phyloP scores from a whole-genome alignment of 139 green algal genomes.

The Yamagishiella unicocca region DNA sequence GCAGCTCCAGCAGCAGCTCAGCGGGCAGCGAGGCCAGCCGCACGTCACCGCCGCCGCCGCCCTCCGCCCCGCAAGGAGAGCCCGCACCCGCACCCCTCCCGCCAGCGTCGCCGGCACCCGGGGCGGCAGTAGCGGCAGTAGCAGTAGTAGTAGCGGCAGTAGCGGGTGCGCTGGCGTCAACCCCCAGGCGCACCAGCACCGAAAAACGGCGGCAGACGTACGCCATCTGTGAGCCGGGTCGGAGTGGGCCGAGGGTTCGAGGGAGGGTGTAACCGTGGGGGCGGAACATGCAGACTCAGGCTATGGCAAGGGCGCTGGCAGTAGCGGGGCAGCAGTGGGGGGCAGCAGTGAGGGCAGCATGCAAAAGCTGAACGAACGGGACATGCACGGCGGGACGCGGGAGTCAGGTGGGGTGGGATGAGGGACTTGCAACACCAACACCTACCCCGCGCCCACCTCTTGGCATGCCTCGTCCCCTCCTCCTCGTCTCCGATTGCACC shows the following conservation, averaged over 20 bases:
- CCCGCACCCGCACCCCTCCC: neutral
- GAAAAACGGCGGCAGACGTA: constrained; percentile 42
- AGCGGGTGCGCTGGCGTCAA: neutral
- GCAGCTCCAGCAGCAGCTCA: constrained; percentile 41
- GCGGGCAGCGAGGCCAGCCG: neutral
- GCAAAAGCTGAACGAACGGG: no score
- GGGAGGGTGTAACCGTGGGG: no score
- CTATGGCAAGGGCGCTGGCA: no score
- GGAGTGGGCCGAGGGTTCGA: neutral
- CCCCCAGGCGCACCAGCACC: constrained; percentile 9
- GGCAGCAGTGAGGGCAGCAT: no score
- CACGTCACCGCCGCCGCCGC: neutral
- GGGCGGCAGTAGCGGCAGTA: neutral
- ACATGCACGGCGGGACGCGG: no score
- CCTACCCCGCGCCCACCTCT: no score
- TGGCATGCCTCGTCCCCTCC: no score
- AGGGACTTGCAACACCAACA: no score
- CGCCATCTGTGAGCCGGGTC: constrained; percentile 9
- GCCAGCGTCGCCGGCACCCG: neutral
- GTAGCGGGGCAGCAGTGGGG: no score
- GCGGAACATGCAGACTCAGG: no score
- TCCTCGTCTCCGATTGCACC: no score
- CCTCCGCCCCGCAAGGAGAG: neutral
- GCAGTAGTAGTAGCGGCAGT: neutral
- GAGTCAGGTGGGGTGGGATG: no score